phyloP scores from a whole-genome alignment of 345 rosid species.

The Populus ilicifolia region DNA sequence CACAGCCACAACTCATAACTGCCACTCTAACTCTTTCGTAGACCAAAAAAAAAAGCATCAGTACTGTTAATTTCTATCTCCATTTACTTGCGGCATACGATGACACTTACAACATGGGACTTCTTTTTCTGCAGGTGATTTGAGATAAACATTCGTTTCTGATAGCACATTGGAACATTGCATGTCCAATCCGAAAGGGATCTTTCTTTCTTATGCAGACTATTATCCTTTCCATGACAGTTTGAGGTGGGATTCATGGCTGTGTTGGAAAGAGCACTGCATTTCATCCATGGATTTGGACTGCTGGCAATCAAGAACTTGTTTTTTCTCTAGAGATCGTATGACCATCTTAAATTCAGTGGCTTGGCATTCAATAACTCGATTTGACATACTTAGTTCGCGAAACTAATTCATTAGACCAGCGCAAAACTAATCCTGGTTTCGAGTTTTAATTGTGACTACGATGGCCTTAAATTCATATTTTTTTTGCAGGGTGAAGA shows the following conservation, averaged over 20 bases:
- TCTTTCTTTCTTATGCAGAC: constrained; percentile 37
- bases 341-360: not conserved
- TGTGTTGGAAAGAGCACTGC: constrained; percentile 35
- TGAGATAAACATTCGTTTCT: constrained; percentile 37
- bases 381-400: too few relatives aligned
- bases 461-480: not conserved
- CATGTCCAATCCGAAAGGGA: constrained; percentile 15
- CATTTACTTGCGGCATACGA: not conserved
- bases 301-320: constrained; percentile 37
- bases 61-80: not conserved
- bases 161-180: constrained; percentile 32
- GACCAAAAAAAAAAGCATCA: not conserved
- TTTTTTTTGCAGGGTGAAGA: constrained; percentile 24
- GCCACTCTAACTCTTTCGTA: too few relatives aligned
- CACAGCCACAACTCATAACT: too few relatives aligned
- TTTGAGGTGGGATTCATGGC: constrained; percentile 37
- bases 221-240: constrained; percentile 23
- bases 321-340: constrained; percentile 34
- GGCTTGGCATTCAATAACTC: too few relatives aligned
- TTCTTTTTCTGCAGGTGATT: constrained; percentile 25
- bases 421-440: not conserved
- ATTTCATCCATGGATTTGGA: constrained; percentile 43
- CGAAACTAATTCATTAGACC: not conserved
- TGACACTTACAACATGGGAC: too few relatives aligned
- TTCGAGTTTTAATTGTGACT: not conserved